These are phyloP conservation scores for Mucor racemosus DNA, from an alignment of 371 early-diverging fungal species.

Conservation along the genomic window DNA sequence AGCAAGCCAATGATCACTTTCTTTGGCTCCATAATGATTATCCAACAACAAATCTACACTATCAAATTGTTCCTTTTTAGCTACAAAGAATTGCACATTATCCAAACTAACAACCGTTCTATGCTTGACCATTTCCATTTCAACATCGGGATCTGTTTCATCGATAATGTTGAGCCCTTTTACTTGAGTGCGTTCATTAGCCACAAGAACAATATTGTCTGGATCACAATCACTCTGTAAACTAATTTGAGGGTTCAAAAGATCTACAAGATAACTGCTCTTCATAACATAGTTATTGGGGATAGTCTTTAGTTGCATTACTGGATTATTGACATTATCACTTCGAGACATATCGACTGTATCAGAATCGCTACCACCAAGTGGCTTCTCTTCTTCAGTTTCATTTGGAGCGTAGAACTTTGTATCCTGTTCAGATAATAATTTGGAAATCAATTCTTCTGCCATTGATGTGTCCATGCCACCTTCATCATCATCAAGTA, in stretches of 20 bases:
- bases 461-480: constrained; percentile 27
- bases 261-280: constrained; percentile 55
- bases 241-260: constrained; percentile 69
- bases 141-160: constrained; percentile 21
- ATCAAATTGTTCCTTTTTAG: constrained; percentile 27
- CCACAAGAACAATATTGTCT: constrained; percentile 48
- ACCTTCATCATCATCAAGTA: constrained; percentile 12
- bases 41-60: constrained; percentile 37
- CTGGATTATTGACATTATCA: constrained; percentile 31
- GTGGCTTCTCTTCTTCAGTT: constrained; percentile 28
- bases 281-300: constrained; percentile 48
- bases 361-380: constrained; percentile 4
- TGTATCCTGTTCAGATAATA: constrained; percentile 53
- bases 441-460: constrained; percentile 55
- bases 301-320: constrained; percentile 42
- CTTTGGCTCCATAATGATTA: constrained; percentile 47
- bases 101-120: constrained; percentile 69
- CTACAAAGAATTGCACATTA: constrained; percentile 77
- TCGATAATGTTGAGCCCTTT: constrained; percentile 59
- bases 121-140: constrained; percentile 63
- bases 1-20: constrained; percentile 71
- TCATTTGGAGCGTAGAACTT: constrained; percentile 56
- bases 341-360: constrained; percentile 4
- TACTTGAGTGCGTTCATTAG: constrained; percentile 61
- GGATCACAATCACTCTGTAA: constrained; percentile 46